phyloP scores from a whole-genome alignment of 768 basidiomycete genomes.

The Termitomyces sp. region DNA sequence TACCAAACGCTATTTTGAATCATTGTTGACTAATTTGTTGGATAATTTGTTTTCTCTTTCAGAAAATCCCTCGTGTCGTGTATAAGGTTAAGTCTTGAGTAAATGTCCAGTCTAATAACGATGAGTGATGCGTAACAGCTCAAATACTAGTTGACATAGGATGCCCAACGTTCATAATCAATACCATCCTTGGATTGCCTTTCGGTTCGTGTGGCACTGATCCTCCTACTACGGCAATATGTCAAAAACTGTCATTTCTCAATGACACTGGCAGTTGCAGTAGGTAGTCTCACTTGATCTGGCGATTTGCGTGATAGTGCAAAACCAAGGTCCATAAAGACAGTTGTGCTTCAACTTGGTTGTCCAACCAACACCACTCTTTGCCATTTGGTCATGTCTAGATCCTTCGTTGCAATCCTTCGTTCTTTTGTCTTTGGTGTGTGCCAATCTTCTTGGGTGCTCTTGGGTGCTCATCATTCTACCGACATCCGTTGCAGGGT shows the following conservation, averaged over 20 bases:
- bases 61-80: no score
- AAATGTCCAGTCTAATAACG: no score
- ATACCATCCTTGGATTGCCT: not conserved
- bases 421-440: not conserved
- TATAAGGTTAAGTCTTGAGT: no score
- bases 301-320: not conserved
- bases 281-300: not conserved
- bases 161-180: no score
- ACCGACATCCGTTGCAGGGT: slow-evolving; percentile 1
- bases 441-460: not conserved
- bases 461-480: not conserved
- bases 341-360: not conserved
- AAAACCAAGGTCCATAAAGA: not conserved
- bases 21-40: no score
- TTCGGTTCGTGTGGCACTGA: no score
- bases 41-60: no score
- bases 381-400: not conserved
- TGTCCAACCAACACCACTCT: not conserved
- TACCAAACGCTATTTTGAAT: no score
- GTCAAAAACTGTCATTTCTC: not conserved
- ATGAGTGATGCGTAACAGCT: no score
- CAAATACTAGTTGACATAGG: no score
- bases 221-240: not conserved
- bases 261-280: not conserved
- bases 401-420: not conserved